A percentile compares a stretch with the other conserved stretches of the same genome.
These are phyloP conservation scores for Saccharomycopsis capsularis DNA, from an alignment of 805 yeast genomes.

Conservation along the genomic window DNA sequence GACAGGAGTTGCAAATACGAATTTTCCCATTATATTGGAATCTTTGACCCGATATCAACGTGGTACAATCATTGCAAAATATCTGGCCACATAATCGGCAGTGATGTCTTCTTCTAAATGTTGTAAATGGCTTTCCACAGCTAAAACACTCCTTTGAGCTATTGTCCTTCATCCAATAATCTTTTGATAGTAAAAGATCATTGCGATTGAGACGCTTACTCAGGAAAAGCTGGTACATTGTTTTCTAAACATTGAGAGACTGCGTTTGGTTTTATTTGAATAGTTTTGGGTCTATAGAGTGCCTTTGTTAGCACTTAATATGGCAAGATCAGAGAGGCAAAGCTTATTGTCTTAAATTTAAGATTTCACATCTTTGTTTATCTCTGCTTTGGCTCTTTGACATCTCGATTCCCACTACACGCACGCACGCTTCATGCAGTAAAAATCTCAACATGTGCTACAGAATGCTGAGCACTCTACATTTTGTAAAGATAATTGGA, in stretches of 20 bases:
- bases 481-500: no score
- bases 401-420: no score
- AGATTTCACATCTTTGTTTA: no score
- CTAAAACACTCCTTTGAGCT: slow-evolving; percentile 82
- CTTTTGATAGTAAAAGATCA: slow-evolving; percentile 34
- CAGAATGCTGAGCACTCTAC: no score
- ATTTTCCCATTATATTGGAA: slow-evolving; percentile 60
- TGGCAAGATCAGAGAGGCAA: no score
- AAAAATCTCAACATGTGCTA: no score
- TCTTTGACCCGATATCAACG: slow-evolving; percentile 57
- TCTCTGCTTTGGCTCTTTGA: no score
- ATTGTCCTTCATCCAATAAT: slow-evolving; percentile 96
- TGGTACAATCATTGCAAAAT: slow-evolving; percentile 79
- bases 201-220: slow-evolving; percentile 11
- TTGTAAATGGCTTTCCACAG: slow-evolving; percentile 72
- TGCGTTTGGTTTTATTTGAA: no score
- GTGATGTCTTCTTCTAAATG: slow-evolving; percentile 89
- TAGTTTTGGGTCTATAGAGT: no score
- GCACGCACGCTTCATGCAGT: no score
- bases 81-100: slow-evolving; percentile 96
- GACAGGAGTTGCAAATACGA: slow-evolving; percentile 74
- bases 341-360: no score
- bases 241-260: neutral
- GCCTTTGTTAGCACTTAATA: no score
- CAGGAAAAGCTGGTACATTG: slow-evolving; percentile 17